phyloP scores from a whole-genome alignment of 441 rosid species.

The Populus tomentosa region DNA sequence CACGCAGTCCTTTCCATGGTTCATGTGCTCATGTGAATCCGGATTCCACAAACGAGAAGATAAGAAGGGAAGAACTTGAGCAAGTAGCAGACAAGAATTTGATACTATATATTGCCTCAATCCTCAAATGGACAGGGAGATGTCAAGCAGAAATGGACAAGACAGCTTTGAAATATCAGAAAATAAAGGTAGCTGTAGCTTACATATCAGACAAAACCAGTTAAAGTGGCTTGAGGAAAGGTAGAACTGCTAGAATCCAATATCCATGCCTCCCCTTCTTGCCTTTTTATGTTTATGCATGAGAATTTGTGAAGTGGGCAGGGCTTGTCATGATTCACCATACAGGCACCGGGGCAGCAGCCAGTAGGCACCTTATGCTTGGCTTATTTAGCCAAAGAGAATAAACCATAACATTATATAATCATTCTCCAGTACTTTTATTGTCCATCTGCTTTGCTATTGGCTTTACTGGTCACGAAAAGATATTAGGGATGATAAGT shows the following conservation, averaged over 20 bases:
- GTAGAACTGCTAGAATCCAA: constrained; percentile 24
- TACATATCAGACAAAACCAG: not conserved
- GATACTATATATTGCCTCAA: constrained; percentile 15
- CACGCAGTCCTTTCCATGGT: not conserved
- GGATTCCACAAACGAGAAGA: constrained; percentile 29
- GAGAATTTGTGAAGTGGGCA: constrained; percentile 11
- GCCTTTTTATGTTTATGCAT: constrained; percentile 19
- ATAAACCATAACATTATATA: not conserved
- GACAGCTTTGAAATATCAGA: constrained; percentile 21
- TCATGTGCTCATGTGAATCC: constrained; percentile 28
- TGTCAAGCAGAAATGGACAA: constrained; percentile 38
- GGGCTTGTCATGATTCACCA: constrained; percentile 17
- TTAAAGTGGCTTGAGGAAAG: constrained; percentile 14
- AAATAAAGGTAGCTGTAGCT: not conserved
- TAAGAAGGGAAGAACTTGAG: constrained; percentile 7
- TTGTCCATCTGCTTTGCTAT: constrained; percentile 15
- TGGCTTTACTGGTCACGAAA: not conserved
- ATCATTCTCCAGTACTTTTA: constrained; percentile 4
- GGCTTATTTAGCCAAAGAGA: constrained; percentile 19
- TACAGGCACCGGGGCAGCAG: not conserved
- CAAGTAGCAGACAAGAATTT: constrained; percentile 8
- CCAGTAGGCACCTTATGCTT: constrained; percentile 1
- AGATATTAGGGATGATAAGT: not conserved
- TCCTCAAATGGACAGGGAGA: constrained; percentile 26
- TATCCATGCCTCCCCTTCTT: not conserved